Percentiles rank a stretch among this genome's conserved stretches.
Evolutionary conservation across 2,329 filamentous ascomycete species (phyloP).

Genomic region (Fusarium sp.): DNA sequence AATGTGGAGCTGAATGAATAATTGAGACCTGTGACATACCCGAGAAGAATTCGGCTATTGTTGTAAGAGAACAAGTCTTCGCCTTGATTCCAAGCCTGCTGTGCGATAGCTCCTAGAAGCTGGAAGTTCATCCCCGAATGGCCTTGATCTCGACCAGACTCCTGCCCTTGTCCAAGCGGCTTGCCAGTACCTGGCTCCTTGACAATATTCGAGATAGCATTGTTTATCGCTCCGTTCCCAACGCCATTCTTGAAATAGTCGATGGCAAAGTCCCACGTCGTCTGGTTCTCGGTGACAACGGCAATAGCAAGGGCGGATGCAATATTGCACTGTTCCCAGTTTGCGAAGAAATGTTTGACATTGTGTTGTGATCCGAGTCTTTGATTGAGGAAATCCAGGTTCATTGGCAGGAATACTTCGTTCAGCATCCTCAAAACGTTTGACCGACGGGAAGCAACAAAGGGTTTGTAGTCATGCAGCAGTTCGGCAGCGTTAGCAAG

Average conservation of each 20-base stretch:
- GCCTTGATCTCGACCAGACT: constrained; percentile 33
- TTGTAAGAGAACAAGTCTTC: constrained; percentile 32
- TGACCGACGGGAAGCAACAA: not conserved
- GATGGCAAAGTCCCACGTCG: constrained; percentile 4
- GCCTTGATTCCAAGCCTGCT: constrained; percentile 34
- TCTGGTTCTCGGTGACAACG: constrained; percentile 20
- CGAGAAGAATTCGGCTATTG: constrained; percentile 34
- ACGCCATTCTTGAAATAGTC: constrained; percentile 31
- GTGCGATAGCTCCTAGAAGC: constrained; percentile 10
- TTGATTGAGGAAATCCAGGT: constrained; percentile 6
- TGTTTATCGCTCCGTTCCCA: constrained; percentile 15
- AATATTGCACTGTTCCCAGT: constrained; percentile 34
- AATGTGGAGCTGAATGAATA: fast-evolving
- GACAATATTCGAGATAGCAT: constrained; percentile 17
- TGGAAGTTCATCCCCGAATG: constrained; percentile 23
- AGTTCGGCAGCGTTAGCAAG: constrained; percentile 61
- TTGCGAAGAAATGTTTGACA: constrained; percentile 12
- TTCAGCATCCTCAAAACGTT: not conserved
- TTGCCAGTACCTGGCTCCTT: constrained; percentile 16
- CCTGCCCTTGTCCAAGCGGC: constrained; percentile 22
- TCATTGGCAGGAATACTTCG: constrained; percentile 4
- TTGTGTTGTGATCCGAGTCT: constrained; percentile 9
- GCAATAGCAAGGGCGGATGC: constrained; percentile 28
- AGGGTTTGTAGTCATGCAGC: constrained; percentile 48
- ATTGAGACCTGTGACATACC: constrained; percentile 6